phyloP scores from a whole-genome alignment of 306 rosid genomes.

The Vachellia pachyceras region DNA sequence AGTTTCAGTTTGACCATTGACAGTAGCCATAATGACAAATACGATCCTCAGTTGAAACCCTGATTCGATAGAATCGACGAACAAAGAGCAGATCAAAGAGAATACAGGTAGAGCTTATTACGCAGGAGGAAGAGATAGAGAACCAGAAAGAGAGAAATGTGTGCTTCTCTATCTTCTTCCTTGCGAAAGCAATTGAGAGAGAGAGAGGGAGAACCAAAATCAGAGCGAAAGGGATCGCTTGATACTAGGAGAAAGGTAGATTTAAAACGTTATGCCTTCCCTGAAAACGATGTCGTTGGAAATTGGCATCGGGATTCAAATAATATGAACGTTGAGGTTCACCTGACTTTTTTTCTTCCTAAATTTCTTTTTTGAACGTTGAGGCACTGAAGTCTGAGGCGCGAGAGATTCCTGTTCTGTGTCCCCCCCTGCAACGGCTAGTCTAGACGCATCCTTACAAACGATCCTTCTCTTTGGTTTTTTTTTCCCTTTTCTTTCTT shows the following conservation, averaged over 20 bases:
- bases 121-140: neutral
- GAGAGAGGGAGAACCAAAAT: neutral
- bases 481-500: neutral
- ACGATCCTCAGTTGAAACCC: neutral
- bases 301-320: neutral
- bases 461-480: neutral
- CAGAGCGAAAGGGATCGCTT: neutral
- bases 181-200: neutral
- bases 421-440: slow-evolving; percentile 18
- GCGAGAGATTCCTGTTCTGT: neutral
- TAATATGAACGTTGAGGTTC: slow-evolving; percentile 6
- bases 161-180: neutral
- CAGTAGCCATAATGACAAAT: slow-evolving; percentile 58
- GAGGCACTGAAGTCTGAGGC: neutral
- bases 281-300: neutral
- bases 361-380: neutral
- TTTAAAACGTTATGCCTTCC: neutral
- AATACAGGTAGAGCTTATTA: neutral
- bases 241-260: neutral
- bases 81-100: neutral
- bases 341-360: too few relatives aligned
- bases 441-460: neutral
- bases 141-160: neutral
- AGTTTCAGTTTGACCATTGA: slow-evolving; percentile 53
- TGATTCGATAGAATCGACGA: neutral